Evolutionary conservation across 495 filamentous ascomycete species (phyloP), one percentile per base, ranked within the genome.

Genomic region (Penicillium alfredii): DNA sequence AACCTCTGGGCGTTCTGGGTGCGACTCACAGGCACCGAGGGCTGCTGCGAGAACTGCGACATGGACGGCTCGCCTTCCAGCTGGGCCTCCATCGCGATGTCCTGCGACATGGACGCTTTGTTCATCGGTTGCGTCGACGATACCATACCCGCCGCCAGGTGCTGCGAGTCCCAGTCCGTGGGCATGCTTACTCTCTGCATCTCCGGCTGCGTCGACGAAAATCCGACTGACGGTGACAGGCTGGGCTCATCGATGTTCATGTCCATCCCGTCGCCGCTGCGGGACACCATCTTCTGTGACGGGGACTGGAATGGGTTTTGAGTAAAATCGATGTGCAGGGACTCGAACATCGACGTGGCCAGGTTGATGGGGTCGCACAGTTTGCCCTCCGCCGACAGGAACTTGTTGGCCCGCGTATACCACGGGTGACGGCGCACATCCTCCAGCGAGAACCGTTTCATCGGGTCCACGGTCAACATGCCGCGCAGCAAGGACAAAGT

Each of bases 341-440:
- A 80, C 49, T 93, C 85, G 38, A 99, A 83, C 83, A 99, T 93
- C 45, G 83, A 77, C 0, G 92, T 94, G 17, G 92, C 92, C 12
- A 97, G 69, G 15, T 77, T 76, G 42, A 97, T 64, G 1, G 84
- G 82, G 45, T 96, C 87, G 13, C 74, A 71, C n/a, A 88, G 72
- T 40, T 73, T 77, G 48, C 90, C 90, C 31, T 90, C 78, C 0
- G 70, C 42, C 0, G 74, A 76, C 4, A 97, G 73, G 51, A 83
- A 80, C 23, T 73, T 76, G 54, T 97, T 97, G 21, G 67, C 73
- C 32, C 87, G 77, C 2, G 87, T 94, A 51, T 87, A 96, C 92
- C 92, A 99, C 20, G 88, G 92, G 61, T 99, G 93, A 34, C 83
- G 77, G 27, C 88, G 81, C 37, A 99, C 84, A 42, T 92, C 86